phyloP scores from a whole-genome alignment of 2,329 filamentous ascomycete species.

The Teratosphaeria epicoccoides region DNA sequence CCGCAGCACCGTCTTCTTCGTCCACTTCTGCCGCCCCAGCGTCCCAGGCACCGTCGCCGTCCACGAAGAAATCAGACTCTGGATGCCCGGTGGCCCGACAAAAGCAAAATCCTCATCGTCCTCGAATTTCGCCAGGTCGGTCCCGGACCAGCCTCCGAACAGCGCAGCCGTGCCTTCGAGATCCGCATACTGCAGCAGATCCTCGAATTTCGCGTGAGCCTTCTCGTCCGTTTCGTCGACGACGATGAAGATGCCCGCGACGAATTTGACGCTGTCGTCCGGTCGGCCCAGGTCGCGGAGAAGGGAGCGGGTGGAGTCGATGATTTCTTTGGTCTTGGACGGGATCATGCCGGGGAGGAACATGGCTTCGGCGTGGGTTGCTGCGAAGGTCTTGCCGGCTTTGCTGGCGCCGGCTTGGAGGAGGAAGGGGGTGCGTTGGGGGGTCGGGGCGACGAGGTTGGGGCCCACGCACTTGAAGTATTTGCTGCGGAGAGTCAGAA shows the following conservation, averaged over 20 bases:
- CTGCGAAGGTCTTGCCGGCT: slow-evolving; percentile 56
- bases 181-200: slow-evolving; percentile 51
- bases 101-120: slow-evolving; percentile 52
- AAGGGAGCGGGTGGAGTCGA: slow-evolving; percentile 30
- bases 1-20: slow-evolving; percentile 57
- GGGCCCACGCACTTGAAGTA: slow-evolving; percentile 39
- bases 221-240: slow-evolving; percentile 56
- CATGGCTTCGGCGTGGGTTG: slow-evolving; percentile 60
- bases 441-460: slow-evolving; percentile 34
- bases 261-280: slow-evolving; percentile 52
- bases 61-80: slow-evolving; percentile 36
- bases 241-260: slow-evolving; percentile 56
- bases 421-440: slow-evolving; percentile 41
- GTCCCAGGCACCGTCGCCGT: slow-evolving; percentile 40
- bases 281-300: slow-evolving; percentile 45
- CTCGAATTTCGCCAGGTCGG: slow-evolving; percentile 49
- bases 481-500: slow-evolving; percentile 19
- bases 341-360: slow-evolving; percentile 40
- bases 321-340: slow-evolving; percentile 29
- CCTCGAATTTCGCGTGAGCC: slow-evolving; percentile 51
- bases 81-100: slow-evolving; percentile 29
- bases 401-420: slow-evolving; percentile 60
- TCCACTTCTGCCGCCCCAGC: slow-evolving; percentile 55
- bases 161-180: slow-evolving; percentile 58
- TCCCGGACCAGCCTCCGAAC: slow-evolving; percentile 68